Percentiles rank a stretch among this genome's conserved stretches.
These are phyloP conservation scores for Lachancea meyersii DNA, from an alignment of 805 yeast genomes.

Conservation along the genomic window DNA sequence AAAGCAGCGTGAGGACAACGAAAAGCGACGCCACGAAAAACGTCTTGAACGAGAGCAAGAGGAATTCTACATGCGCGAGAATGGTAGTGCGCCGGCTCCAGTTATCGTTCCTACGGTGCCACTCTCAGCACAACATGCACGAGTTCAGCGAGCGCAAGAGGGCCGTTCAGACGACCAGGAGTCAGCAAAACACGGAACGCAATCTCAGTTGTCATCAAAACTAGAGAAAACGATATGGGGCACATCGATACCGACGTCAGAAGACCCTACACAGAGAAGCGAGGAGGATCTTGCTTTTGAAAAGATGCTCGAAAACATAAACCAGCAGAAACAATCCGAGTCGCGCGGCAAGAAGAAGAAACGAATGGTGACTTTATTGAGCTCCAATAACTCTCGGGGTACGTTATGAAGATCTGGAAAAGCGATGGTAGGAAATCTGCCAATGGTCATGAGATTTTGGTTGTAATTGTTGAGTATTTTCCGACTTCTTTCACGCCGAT, in stretches of 20 bases:
- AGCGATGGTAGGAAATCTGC: background rate
- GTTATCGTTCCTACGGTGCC: background rate
- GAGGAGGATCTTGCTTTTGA: slow-evolving; percentile 41
- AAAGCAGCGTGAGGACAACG: slow-evolving; percentile 54
- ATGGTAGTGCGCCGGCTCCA: slow-evolving; percentile 33
- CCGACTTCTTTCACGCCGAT: too few species aligned
- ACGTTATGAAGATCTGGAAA: background rate
- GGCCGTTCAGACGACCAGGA: background rate
- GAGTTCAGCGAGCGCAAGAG: background rate
- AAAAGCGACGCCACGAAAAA: slow-evolving; percentile 48
- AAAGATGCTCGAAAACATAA: slow-evolving; percentile 48
- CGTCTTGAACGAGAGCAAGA: slow-evolving; percentile 52
- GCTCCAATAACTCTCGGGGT: slow-evolving; percentile 7
- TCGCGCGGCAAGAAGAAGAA: slow-evolving; percentile 43
- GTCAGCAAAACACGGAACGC: background rate
- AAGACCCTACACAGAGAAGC: slow-evolving; percentile 22
- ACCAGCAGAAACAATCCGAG: slow-evolving; percentile 36
- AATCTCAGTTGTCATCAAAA: slow-evolving; percentile 16
- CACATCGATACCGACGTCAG: slow-evolving; percentile 39
- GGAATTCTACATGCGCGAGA: slow-evolving; percentile 56
- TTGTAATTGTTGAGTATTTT: too few species aligned
- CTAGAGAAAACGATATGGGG: slow-evolving; percentile 70
- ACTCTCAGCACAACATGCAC: background rate
- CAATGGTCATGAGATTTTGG: too few species aligned
- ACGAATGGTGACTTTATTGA: slow-evolving; percentile 27